Percentiles rank a stretch among this genome's conserved stretches.
These are phyloP conservation scores for Prunella vulgaris DNA, from an alignment of 257 asterid genomes.

Conservation along the genomic window DNA sequence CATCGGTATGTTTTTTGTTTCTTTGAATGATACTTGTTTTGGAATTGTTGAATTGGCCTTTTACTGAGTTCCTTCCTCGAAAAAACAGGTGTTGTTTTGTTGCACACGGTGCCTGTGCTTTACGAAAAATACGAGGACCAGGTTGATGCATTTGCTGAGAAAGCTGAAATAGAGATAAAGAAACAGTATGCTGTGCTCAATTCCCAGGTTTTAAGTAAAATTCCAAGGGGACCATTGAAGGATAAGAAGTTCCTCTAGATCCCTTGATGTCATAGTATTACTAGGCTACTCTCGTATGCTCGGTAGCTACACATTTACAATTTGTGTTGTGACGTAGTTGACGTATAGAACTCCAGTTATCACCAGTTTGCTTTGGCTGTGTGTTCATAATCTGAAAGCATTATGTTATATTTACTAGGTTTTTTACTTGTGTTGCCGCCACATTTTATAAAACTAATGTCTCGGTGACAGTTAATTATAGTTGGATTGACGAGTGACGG, in stretches of 20 bases:
- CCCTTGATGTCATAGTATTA: not conserved
- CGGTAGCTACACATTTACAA: constrained; percentile 18
- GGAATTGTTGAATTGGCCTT: not conserved
- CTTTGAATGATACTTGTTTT: not conserved
- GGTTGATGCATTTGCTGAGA: constrained; percentile 84
- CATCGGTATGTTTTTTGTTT: constrained; percentile 43
- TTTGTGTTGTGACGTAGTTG: constrained; percentile 31
- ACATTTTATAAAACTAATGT: not conserved
- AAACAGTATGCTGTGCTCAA: constrained; percentile 69
- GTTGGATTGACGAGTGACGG: not conserved
- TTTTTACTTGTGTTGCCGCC: constrained; percentile 17
- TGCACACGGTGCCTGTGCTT: constrained; percentile 70
- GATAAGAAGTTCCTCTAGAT: constrained; percentile 57
- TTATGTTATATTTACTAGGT: constrained; percentile 19
- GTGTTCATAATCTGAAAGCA: constrained; percentile 29
- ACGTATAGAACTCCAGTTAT: constrained; percentile 33
- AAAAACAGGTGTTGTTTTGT: constrained; percentile 55
- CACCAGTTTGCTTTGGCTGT: constrained; percentile 23
- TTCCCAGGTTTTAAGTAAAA: constrained; percentile 67
- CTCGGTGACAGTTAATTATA: not conserved
- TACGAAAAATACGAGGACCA: constrained; percentile 83
- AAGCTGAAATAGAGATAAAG: constrained; percentile 75
- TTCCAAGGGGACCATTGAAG: constrained; percentile 64
- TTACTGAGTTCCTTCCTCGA: not conserved
- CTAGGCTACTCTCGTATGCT: constrained; percentile 14